Evolutionary conservation across 306 rosid species (phyloP), one percentile per base, ranked within the genome.

Genomic region (Trichosanthes cucumerina): DNA sequence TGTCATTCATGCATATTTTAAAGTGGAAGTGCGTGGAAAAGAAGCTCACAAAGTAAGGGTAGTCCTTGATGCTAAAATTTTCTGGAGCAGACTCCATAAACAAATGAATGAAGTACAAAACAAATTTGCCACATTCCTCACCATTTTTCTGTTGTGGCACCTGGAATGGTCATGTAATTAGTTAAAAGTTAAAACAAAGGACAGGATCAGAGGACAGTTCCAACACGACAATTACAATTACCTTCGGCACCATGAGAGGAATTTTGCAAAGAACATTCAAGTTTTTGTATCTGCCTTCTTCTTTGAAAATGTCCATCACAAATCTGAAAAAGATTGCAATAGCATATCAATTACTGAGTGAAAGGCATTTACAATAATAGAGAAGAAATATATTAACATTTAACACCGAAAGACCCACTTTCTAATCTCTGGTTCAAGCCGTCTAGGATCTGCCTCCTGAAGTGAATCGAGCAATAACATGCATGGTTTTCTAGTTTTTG

Each of bases 391-490:
- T 57, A 71, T 75, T 64, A 74, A 79, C 33, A 13, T n/a, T 75
- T 64, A 74, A 79, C 33, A 13, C 34, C 3, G 76, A 81, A 79
- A 74, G 28, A 65, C 87, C 41, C 63, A 88, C 98, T 75, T 93
- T 78, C 89, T 87, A 80, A 93, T 89, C 58, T 93, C 86, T 34
- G 91, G 94, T 81, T 93, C 98, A 57, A 91, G 77, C 49, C 88
- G 86, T 83, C 81, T 87, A 5, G 98, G 94, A 83, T 82, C 81
- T 8, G 88, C 83, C 50, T 18, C 83, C 81, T 80, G 85, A 60
- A 93, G 96, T 53, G 96, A 93, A 86, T 93, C 98, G 65, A 93
- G 88, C 88, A 93, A 81, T 78, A 91, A 62, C 91, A 93, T 91
- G 83, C 98, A 93, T 46, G 84, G 88, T 57, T 79, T 85, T 70